A percentile compares a stretch with the other conserved stretches of the same genome.
These are phyloP conservation scores for Epichloe uncinata DNA, from an alignment of 2,329 filamentous ascomycete genomes.

Conservation along the genomic window DNA sequence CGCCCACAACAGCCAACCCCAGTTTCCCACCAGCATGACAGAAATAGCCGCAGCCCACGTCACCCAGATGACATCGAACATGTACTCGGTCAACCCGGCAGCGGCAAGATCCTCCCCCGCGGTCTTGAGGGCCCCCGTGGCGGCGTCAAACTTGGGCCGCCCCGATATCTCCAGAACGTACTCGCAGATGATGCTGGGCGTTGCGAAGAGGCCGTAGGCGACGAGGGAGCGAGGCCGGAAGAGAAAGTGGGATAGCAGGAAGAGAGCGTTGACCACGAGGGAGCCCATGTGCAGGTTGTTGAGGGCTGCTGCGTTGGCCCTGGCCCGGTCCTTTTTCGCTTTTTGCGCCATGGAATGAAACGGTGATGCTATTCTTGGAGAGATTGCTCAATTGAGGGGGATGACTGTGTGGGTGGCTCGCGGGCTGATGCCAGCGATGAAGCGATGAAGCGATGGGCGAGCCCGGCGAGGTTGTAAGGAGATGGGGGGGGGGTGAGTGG, in stretches of 20 bases:
- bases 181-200: conserved; percentile 66
- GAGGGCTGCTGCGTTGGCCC: conserved; percentile 63
- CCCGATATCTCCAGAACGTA: conserved; percentile 75
- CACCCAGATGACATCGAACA: conserved; percentile 96
- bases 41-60: conserved; percentile 67
- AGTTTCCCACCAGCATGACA: conserved; percentile 70
- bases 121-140: conserved; percentile 52
- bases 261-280: conserved; percentile 56
- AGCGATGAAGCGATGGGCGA: no score
- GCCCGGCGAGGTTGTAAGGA: no score
- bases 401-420: background rate
- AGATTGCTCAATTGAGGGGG: background rate
- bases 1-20: conserved; percentile 47
- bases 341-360: conserved; percentile 42
- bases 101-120: conserved; percentile 76
- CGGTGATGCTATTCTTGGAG: background rate
- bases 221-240: conserved; percentile 51
- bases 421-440: no score
- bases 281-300: conserved; percentile 73
- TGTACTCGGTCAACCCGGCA: conserved; percentile 84
- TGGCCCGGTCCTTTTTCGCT: conserved; percentile 54
- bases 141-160: conserved; percentile 58
- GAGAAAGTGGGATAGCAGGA: conserved; percentile 58
- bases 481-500: no score
- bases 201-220: conserved; percentile 58